Conservation (phyloP, 257 asterid species). For the Linaria vulgaris region DNA sequence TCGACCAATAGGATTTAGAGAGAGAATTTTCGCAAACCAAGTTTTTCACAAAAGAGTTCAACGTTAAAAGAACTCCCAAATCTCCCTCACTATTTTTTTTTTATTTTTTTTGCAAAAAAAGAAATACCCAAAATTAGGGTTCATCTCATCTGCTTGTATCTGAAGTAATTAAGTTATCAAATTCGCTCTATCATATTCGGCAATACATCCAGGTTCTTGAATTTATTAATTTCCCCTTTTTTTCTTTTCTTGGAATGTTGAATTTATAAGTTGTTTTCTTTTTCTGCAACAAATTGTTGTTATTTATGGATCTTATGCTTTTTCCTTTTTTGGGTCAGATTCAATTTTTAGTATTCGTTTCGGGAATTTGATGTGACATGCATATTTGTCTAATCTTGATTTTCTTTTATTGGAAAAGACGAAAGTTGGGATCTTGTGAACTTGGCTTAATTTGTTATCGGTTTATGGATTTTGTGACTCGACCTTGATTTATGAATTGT, state of each 20-base stretch:
- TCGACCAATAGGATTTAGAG: conserved; percentile 13
- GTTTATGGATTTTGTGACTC: not conserved
- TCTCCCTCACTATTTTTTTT: too few relatives aligned
- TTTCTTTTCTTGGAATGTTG: not conserved
- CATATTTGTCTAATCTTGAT: not conserved
- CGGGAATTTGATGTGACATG: not conserved
- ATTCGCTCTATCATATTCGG: not conserved
- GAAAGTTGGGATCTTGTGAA: not conserved
- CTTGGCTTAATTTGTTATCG: not conserved
- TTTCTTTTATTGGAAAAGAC: not conserved
- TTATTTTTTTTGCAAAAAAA: not conserved
- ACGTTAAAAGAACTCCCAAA: conserved; percentile 11
- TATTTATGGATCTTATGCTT: not conserved
- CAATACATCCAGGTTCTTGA: conserved; percentile 23
- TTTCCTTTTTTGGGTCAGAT: not conserved
- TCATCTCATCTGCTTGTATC: not conserved
- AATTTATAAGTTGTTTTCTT: not conserved
- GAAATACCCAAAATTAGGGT: conserved; percentile 9
- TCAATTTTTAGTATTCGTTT: not conserved
- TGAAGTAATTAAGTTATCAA: not conserved
- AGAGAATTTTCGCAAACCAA: not conserved
- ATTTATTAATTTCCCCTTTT: not conserved
- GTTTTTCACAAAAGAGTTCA: not conserved
- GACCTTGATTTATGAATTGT: not conserved
- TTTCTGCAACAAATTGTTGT: not conserved